Evolutionary conservation across 257 asterid species (phyloP).

Genomic region (Paulownia fortunei): DNA sequence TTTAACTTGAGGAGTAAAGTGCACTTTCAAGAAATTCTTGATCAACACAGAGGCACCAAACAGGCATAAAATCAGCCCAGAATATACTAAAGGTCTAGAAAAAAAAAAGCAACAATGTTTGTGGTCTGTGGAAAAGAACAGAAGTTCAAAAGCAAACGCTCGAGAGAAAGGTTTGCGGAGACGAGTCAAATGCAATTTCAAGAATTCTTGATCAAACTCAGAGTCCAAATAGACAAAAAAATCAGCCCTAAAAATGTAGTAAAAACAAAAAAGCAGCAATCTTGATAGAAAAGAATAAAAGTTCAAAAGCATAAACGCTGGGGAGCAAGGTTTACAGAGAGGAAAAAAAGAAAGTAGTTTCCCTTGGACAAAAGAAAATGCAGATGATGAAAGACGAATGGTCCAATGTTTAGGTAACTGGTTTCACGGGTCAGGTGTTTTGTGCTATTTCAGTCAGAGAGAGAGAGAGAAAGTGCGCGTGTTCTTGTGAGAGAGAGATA

Average conservation of each 20-base stretch:
- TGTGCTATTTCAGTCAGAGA: constrained; percentile 39
- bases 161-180: background rate
- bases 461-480: too few species aligned
- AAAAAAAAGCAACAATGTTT: constrained; percentile 17
- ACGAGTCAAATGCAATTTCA: background rate
- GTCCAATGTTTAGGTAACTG: constrained; percentile 55
- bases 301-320: background rate
- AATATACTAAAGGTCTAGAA: background rate
- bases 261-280: constrained; percentile 31
- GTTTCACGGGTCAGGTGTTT: constrained; percentile 80
- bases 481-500: constrained; percentile 24
- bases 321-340: constrained; percentile 18
- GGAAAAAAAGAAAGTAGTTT: constrained; percentile 21
- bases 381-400: constrained; percentile 26
- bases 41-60: constrained; percentile 21
- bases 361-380: constrained; percentile 27
- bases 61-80: constrained; percentile 1
- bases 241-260: background rate
- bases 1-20: background rate
- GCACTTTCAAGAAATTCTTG: constrained; percentile 16
- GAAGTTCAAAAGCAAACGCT: constrained; percentile 3
- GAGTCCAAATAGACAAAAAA: background rate
- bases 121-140: constrained; percentile 3
- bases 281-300: constrained; percentile 25
- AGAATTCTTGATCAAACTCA: constrained; percentile 3